These are phyloP conservation scores for Striga asiatica DNA, from an alignment of 257 asterid species.

Conservation along the genomic window DNA sequence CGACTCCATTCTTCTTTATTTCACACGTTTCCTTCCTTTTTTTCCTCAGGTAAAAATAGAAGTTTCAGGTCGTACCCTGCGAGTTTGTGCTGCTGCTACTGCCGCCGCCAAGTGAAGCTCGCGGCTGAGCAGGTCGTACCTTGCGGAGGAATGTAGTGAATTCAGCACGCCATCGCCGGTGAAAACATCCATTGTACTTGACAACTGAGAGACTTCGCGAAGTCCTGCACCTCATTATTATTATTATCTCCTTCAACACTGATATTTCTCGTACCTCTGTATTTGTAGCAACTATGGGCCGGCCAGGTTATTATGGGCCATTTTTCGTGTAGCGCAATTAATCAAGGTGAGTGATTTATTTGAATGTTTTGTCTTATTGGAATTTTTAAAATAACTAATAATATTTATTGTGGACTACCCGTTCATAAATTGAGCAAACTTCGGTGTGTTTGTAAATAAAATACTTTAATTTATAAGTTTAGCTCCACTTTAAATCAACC, in stretches of 20 bases:
- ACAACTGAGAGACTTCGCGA: slow-evolving; percentile 21
- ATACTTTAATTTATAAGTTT: no score
- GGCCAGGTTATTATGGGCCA: no score
- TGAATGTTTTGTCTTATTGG: no score
- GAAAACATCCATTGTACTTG: slow-evolving; percentile 17
- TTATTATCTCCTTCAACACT: neutral
- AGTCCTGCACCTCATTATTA: slow-evolving; percentile 56
- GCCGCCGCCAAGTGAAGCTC: slow-evolving; percentile 33
- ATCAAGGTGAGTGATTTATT: no score
- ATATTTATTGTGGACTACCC: no score
- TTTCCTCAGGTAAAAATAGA: neutral
- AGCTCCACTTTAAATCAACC: no score
- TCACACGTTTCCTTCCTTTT: neutral
- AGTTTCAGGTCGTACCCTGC: slow-evolving; percentile 32
- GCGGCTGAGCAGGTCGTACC: slow-evolving; percentile 38
- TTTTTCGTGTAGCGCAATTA: no score
- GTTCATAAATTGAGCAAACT: no score
- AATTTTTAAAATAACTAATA: no score
- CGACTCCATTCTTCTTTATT: neutral
- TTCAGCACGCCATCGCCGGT: slow-evolving; percentile 32
- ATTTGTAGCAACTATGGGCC: no score
- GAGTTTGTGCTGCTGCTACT: slow-evolving; percentile 30
- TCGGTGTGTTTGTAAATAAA: no score
- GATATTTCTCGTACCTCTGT: no score
- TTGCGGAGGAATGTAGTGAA: slow-evolving; percentile 56